Evolutionary conservation across 805 yeast species (phyloP).

Genomic region (Metschnikowia koreensis): DNA sequence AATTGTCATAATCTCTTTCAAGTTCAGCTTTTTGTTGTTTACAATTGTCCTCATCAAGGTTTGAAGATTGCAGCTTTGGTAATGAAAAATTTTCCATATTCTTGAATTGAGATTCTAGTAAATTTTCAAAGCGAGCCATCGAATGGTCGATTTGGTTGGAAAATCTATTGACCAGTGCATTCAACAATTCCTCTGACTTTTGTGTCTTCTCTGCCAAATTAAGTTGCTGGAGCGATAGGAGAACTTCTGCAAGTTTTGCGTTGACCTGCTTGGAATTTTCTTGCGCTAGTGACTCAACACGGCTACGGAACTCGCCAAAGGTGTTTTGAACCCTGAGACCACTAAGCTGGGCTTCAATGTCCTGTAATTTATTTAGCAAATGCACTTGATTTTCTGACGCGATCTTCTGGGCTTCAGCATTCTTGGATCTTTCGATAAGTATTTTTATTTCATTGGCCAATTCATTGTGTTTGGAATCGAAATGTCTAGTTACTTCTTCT

Average conservation of each 20-base stretch:
- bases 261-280: constrained; percentile 10
- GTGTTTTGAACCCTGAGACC: constrained; percentile 8
- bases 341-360: constrained; percentile 6
- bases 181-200: not conserved
- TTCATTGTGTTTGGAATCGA: constrained; percentile 3
- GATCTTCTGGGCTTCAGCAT: not conserved
- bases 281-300: constrained; percentile 9
- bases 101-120: constrained; percentile 2
- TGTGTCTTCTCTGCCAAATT: not conserved
- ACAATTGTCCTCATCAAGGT: not conserved
- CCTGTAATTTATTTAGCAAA: constrained; percentile 6
- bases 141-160: not conserved
- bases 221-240: constrained; percentile 4
- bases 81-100: not conserved
- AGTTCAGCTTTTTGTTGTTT: not conserved
- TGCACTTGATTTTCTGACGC: not conserved
- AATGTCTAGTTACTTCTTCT: not conserved
- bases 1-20: constrained; percentile 16
- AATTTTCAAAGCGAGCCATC: not conserved
- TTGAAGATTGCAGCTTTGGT: not conserved
- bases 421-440: not conserved
- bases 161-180: not conserved
- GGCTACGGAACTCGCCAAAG: constrained; percentile 9
- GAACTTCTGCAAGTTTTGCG: constrained; percentile 7
- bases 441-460: not conserved